phyloP scores from a whole-genome alignment of 2,329 filamentous ascomycete species.

The Trichophyton verrucosum region DNA sequence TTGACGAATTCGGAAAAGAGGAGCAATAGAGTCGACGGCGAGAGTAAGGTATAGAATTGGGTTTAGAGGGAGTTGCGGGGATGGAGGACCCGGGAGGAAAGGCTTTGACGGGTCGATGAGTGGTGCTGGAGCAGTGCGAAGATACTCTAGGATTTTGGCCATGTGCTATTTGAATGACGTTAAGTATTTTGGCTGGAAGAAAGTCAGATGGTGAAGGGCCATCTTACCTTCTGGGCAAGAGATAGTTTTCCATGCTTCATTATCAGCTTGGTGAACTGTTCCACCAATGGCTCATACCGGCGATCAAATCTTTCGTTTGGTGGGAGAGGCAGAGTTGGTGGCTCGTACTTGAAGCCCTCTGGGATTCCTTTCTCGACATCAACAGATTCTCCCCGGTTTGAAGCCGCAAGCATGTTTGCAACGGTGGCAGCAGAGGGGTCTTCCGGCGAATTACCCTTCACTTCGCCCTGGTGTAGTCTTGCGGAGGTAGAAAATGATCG shows the following conservation, averaged over 20 bases:
- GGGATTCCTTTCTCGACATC: constrained; percentile 25
- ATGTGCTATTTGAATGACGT: constrained; percentile 54
- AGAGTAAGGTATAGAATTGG: constrained; percentile 80
- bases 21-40: constrained; percentile 84
- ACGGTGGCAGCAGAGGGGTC: constrained; percentile 18
- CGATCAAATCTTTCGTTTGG: constrained; percentile 55
- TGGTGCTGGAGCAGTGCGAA: constrained; percentile 74
- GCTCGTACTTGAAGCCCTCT: constrained; percentile 61
- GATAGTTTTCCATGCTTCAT: constrained; percentile 89
- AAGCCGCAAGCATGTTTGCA: constrained; percentile 25
- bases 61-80: constrained; percentile 71
- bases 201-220: constrained; percentile 4
- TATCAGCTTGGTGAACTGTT: constrained; percentile 78
- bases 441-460: constrained; percentile 21
- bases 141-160: constrained; percentile 64
- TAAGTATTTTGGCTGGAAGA: constrained; percentile 6
- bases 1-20: constrained; percentile 66
- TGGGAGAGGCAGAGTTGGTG: constrained; percentile 56
- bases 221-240: constrained; percentile 66
- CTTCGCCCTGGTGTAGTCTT: constrained; percentile 26
- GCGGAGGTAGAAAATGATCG: constrained; percentile 48
- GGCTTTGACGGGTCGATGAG: constrained; percentile 54
- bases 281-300: constrained; percentile 72
- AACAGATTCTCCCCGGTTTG: constrained; percentile 15
- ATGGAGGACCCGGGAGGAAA: constrained; percentile 56